A percentile compares a stretch with the other conserved stretches of the same genome.
phyloP scores from a whole-genome alignment of 2,329 filamentous ascomycete species.

The Alternaria alternata region DNA sequence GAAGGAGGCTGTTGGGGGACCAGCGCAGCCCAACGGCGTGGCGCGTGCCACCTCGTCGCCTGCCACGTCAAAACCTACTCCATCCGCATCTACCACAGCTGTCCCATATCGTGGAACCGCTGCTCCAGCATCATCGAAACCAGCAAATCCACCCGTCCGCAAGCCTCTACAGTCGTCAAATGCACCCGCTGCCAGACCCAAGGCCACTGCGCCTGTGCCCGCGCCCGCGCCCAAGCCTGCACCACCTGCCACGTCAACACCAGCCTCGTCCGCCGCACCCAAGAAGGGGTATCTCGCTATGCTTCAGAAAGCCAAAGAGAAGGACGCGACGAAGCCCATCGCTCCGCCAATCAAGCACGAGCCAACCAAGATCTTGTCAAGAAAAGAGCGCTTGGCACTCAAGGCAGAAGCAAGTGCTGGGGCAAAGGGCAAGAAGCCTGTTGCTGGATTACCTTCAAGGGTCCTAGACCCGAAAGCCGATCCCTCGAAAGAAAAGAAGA shows the following conservation, averaged over 20 bases:
- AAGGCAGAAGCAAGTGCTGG: constrained; percentile 56
- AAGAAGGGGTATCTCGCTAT: constrained; percentile 81
- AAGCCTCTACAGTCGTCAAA: constrained; percentile 31
- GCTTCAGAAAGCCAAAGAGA: constrained; percentile 74
- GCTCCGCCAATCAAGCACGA: constrained; percentile 80
- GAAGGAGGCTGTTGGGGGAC: constrained; percentile 37
- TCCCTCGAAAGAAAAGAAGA: constrained; percentile 46
- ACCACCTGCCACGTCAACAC: constrained; percentile 29
- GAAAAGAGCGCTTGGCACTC: constrained; percentile 61
- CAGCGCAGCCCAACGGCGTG: constrained; percentile 37
- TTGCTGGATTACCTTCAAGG: constrained; percentile 22
- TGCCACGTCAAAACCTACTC: constrained; percentile 33
- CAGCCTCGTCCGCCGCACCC: constrained; percentile 54
- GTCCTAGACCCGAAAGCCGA: constrained; percentile 34
- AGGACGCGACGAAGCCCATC: constrained; percentile 54
- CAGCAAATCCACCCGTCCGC: constrained; percentile 33
- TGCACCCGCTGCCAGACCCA: constrained; percentile 25
- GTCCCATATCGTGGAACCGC: constrained; percentile 52
- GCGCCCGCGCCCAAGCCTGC: constrained; percentile 32
- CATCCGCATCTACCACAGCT: constrained; percentile 27
- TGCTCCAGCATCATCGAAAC: constrained; percentile 34
- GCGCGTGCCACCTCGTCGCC: constrained; percentile 35
- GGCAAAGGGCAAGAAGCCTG: constrained; percentile 46
- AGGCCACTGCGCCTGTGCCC: constrained; percentile 31
- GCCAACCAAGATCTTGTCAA: constrained; percentile 69